Conservation (phyloP, 805 yeast species). For the Nematodospora valgi region DNA sequence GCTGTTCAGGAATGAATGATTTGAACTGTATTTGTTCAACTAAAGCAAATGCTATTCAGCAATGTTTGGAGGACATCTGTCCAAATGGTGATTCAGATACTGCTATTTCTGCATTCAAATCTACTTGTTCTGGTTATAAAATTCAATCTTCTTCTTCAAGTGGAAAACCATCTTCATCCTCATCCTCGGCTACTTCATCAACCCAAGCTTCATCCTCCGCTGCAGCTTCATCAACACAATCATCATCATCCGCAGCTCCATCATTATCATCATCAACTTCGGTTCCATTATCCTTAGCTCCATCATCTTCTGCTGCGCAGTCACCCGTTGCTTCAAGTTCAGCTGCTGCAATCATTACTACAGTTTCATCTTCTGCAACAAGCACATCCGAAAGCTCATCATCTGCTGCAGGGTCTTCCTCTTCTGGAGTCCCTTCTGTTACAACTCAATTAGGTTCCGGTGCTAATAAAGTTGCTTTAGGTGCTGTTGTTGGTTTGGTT, state of each 20-base stretch:
- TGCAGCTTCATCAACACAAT: conserved; percentile 15
- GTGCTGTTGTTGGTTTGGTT: conserved; percentile 37
- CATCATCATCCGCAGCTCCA: conserved; percentile 10
- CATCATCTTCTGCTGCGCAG: conserved; percentile 6
- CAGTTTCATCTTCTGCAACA: conserved; percentile 11
- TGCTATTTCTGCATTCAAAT: conserved; percentile 59
- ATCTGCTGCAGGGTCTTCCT: conserved; percentile 16
- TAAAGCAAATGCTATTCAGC: conserved; percentile 49
- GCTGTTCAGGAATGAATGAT: conserved; percentile 60
- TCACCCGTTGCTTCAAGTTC: conserved; percentile 8
- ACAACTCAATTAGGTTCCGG: conserved; percentile 27
- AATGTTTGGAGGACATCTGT: conserved; percentile 67
- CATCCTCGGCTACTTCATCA: conserved; percentile 19
- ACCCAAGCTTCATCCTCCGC: conserved; percentile 19
- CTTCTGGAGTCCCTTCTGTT: conserved; percentile 24
- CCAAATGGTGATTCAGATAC: conserved; percentile 56
- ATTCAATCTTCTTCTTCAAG: conserved; percentile 25
- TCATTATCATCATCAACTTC: conserved; percentile 17
- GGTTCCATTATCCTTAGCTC: conserved; percentile 8
- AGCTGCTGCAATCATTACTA: conserved; percentile 1
- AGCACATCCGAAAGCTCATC: conserved; percentile 15
- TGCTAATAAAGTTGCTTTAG: conserved; percentile 17
- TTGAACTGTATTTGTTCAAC: conserved; percentile 65
- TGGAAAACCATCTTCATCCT: conserved; percentile 23
- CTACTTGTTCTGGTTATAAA: conserved; percentile 48